Evolutionary conservation across 352 stramenopile genomes (phyloP), one percentile per base, ranked within the genome.

Genomic region (Globisporangium abappressorium): DNA sequence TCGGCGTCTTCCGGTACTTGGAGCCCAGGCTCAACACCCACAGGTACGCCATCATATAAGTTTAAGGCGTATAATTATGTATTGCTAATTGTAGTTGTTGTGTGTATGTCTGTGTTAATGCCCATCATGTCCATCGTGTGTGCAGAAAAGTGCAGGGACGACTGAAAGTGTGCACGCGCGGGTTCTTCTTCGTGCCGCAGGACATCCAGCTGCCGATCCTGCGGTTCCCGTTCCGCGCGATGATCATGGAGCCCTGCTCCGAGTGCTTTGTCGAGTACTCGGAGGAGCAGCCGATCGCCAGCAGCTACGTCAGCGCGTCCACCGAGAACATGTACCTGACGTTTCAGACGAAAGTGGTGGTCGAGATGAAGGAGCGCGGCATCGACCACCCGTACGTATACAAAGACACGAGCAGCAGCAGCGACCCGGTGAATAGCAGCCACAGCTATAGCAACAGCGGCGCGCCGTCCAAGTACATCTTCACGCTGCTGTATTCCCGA

Each of bases 161-260:
- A 8, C 74, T 96, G 15, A 97, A 97, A 71, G 72, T 97, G 30
- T 97, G 87, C 70, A 97, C 91, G 20, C 79, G 92, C 55, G 89
- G 87, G 62, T 91, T 98, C 62, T 95, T 98, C 64, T 98, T 98
- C 64, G 93, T 97, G 78, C 93, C 93, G 9, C 83, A 93, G 65
- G 92, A 98, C 72, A 71, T 86, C 33, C 85, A 84, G 51, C 57
- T 87, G 46, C 79, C 91, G 28, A 84, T 97, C 51, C 66, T 96
- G 59, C 89, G 93, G 46, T 96, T 97, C 68, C 82, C 91, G 28
- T 97, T 97, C 75, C 81, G 86, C 20, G 80, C 90, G 51, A 97
- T 98, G 84, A 63, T 75, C 2, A 57, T 74, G 1, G 71, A 85
- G 14, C 85, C 87, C 3, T 60, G 77, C 33, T 69, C 78, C 7